phyloP scores from a whole-genome alignment of 2,329 filamentous ascomycete species.

The Aspergillus sp. region DNA sequence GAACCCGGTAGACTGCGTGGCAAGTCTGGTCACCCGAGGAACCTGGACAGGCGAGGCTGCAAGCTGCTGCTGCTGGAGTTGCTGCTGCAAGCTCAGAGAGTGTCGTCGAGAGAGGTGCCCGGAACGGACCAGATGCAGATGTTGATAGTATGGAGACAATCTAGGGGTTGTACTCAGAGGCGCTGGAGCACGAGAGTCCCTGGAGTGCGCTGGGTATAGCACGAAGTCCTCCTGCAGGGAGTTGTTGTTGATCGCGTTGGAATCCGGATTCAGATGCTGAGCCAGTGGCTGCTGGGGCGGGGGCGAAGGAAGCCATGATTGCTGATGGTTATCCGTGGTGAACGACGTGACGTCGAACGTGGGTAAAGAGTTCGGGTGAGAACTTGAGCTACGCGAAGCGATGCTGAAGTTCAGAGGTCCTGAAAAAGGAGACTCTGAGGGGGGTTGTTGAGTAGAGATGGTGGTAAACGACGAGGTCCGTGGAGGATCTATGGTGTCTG shows the following conservation, averaged over 20 bases:
- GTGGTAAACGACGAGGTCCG: conserved; percentile 24
- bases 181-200: conserved; percentile 34
- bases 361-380: conserved; percentile 31
- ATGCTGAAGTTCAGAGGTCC: conserved; percentile 46
- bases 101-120: conserved; percentile 34
- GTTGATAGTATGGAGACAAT: conserved; percentile 26
- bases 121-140: conserved; percentile 29
- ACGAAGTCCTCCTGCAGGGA: conserved; percentile 43
- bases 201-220: conserved; percentile 38
- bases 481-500: conserved; percentile 41
- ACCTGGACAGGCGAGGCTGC: conserved; percentile 36
- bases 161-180: conserved; percentile 38
- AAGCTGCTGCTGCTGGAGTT: conserved; percentile 31
- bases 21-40: conserved; percentile 39
- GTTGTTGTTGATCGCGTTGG: conserved; percentile 30
- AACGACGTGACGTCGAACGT: conserved; percentile 46
- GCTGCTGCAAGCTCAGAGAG: conserved; percentile 35
- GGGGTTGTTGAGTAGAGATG: conserved; percentile 27
- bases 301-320: conserved; percentile 48
- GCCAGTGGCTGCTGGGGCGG: conserved; percentile 42
- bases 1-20: conserved; percentile 37
- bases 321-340: conserved; percentile 48
- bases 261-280: conserved; percentile 30
- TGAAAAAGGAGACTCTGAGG: conserved; percentile 44
- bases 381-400: conserved; percentile 44